phyloP scores from a whole-genome alignment of 257 asterid genomes.

The Plantago elongata region DNA sequence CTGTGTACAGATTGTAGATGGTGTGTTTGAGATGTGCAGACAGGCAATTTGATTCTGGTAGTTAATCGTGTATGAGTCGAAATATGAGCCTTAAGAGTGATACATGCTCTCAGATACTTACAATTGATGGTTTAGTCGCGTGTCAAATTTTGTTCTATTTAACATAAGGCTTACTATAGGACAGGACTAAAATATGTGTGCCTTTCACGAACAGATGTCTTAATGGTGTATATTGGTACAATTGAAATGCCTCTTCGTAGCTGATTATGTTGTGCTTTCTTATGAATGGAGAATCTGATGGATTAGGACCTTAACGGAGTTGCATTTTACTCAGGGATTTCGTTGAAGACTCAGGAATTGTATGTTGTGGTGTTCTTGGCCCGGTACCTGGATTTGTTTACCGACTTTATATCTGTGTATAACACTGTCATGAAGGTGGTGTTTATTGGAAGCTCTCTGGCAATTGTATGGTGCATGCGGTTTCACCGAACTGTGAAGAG shows the following conservation, averaged over 20 bases:
- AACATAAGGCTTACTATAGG: too few species aligned
- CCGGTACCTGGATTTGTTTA: conserved; percentile 82
- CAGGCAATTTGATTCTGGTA: too few species aligned
- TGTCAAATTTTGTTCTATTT: too few species aligned
- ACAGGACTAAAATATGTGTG: too few species aligned
- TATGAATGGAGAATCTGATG: background rate
- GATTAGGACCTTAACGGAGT: conserved; percentile 16
- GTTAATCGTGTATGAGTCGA: too few species aligned
- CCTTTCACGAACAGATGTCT: too few species aligned
- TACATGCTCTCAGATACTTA: too few species aligned
- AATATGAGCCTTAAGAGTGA: too few species aligned
- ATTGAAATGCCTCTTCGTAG: background rate
- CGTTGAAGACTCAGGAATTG: conserved; percentile 91
- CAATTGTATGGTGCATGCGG: conserved; percentile 89
- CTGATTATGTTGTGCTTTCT: background rate
- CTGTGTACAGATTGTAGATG: too few species aligned
- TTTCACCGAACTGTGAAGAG: conserved; percentile 64
- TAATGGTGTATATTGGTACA: too few species aligned
- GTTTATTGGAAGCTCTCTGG: conserved; percentile 80
- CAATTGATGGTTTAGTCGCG: too few species aligned
- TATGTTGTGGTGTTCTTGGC: conserved; percentile 79
- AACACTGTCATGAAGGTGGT: conserved; percentile 84
- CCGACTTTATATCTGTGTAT: conserved; percentile 75
- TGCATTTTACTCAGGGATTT: conserved; percentile 55
- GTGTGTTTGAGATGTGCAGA: too few species aligned